Conservation (phyloP, 345 rosid species). For the Eucalyptus polyanthemos region DNA sequence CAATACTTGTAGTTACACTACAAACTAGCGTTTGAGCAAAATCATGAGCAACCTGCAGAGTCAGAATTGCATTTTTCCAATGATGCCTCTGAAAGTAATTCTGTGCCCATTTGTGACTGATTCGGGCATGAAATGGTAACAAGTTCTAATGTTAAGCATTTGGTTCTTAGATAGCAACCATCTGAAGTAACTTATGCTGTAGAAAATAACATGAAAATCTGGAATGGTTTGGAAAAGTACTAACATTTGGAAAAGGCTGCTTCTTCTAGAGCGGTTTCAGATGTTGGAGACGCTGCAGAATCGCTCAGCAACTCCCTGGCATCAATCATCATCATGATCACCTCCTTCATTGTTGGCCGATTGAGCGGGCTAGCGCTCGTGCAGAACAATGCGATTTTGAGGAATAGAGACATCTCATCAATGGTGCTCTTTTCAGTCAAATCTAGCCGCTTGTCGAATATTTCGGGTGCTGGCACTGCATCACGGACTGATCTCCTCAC, state of each 20-base stretch:
- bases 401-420: constrained; percentile 51
- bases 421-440: constrained; percentile 15
- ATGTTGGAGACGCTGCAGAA: constrained; percentile 18
- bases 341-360: constrained; percentile 74
- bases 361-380: constrained; percentile 46
- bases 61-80: neutral
- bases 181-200: neutral
- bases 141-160: neutral
- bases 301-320: constrained; percentile 21
- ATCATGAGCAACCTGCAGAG: neutral
- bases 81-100: neutral
- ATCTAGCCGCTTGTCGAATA: constrained; percentile 46
- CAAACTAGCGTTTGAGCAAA: neutral
- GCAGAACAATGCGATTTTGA: constrained; percentile 76
- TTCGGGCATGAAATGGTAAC: neutral
- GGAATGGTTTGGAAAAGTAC: neutral
- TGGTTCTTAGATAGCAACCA: neutral
- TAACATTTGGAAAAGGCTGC: constrained; percentile 1
- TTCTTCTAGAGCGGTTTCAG: constrained; percentile 24
- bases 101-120: neutral
- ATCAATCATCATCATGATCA: constrained; percentile 58
- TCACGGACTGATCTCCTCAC: constrained; percentile 46
- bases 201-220: neutral
- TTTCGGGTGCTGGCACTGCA: constrained; percentile 22
- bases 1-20: neutral